phyloP scores from a whole-genome alignment of 2,329 filamentous ascomycete species.

The Alternaria conjuncta region DNA sequence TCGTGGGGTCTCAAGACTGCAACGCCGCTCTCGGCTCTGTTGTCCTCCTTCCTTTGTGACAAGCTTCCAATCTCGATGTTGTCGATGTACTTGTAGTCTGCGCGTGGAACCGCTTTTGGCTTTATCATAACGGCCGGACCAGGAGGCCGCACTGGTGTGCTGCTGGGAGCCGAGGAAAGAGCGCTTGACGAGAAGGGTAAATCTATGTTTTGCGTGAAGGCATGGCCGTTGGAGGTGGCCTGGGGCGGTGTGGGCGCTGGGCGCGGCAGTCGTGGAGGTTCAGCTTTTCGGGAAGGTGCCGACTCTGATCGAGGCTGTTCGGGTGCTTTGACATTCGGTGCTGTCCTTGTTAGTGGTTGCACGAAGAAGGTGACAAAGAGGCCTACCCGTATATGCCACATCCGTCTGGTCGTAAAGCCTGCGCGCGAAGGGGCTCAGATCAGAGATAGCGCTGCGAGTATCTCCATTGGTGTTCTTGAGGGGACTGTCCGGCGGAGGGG shows the following conservation, averaged over 20 bases:
- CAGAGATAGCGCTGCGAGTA: conserved; percentile 16
- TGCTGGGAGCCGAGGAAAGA: conserved; percentile 18
- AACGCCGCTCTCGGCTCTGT: conserved; percentile 62
- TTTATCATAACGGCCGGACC: conserved; percentile 59
- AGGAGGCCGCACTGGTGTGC: conserved; percentile 23
- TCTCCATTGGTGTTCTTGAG: conserved; percentile 27
- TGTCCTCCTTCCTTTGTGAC: conserved; percentile 60
- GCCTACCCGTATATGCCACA: conserved; percentile 46
- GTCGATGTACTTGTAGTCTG: conserved; percentile 51
- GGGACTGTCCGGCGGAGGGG: conserved; percentile 39
- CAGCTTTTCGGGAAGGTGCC: conserved; percentile 15
- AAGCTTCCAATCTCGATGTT: conserved; percentile 37
- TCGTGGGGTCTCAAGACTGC: conserved; percentile 74
- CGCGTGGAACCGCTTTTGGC: conserved; percentile 48
- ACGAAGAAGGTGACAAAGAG: background rate
- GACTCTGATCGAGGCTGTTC: conserved; percentile 16
- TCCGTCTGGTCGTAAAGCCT: conserved; percentile 57
- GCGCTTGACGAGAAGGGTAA: conserved; percentile 22
- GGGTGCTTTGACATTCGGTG: conserved; percentile 15
- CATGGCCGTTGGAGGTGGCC: conserved; percentile 15
- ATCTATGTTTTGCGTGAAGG: conserved; percentile 21
- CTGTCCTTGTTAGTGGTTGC: conserved; percentile 26
- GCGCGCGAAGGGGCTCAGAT: conserved; percentile 60
- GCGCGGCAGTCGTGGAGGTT: conserved; percentile 16
- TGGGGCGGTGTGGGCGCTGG: conserved; percentile 16